Base-by-base conservation (phyloP, 768 basidiomycete species). In the Termitomyces sp. region DNA sequence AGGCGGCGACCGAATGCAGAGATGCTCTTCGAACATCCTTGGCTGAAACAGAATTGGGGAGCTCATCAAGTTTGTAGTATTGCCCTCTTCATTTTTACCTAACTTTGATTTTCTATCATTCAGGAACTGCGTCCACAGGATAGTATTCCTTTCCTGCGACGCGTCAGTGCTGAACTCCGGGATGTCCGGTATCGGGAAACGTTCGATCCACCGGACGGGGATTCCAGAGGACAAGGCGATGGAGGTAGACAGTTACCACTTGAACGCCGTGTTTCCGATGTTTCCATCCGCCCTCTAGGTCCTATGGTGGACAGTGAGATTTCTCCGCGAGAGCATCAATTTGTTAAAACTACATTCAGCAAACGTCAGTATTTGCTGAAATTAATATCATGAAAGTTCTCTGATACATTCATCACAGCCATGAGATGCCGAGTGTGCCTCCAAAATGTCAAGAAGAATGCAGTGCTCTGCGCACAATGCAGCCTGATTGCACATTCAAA, bases 141-240 rank as follows among this genome's bases (percentile, higher is more conserved):
- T 68, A 95, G 92, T 67, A 91, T 98, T 36, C 96, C 96, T 10
- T 97, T 97, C 80, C 78, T 97, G 13, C 88, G 94, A 32, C 88
- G 95, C 4, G 88, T 97, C 68, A 95, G 93, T 69, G 80, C 86
- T 58, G 95, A 97, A 67, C 68, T 93, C 55, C 87, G 90, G 59
- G 91, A 88, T 44, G 74, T 82, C 51, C 83, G 83, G 51, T 81
- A 84, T 59, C 67, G 79, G 14, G 84, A 83, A 5, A 71, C 75
- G 62, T 71, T 75, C 5, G 73, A 79, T 5, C 68, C 71, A n/a
- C 77, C 79, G 2, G 66, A 69, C 10, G 74, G 79, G 14, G 76
- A 77, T 24, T 67, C 68, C 3, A 64, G 67, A 13, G 60, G 72
- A 5, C 69, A 68, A 20, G 49, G 62, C 13, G 71, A 68, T 34